Conservation (phyloP, 352 stramenopile species). For the Saprolegnia parasitica region DNA sequence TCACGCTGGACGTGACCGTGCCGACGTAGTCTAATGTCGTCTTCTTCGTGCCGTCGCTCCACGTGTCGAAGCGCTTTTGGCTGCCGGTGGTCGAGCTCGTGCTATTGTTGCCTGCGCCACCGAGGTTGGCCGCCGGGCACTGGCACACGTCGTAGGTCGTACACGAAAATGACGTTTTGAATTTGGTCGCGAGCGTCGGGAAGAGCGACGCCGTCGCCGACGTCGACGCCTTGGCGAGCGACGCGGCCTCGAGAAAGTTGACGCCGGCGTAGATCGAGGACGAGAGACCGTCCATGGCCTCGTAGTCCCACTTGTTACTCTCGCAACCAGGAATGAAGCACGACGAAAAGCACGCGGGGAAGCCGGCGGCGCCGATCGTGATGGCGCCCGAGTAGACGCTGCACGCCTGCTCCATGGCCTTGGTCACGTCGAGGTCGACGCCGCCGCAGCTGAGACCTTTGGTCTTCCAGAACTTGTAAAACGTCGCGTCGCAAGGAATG, state of each 20-base stretch:
- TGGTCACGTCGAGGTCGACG: constrained; percentile 43
- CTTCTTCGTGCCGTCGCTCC: constrained; percentile 20
- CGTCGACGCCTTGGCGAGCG: not conserved
- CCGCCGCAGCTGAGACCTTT: constrained; percentile 58
- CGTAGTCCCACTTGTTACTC: constrained; percentile 56
- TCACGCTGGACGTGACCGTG: constrained; percentile 20
- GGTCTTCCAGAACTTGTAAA: constrained; percentile 73
- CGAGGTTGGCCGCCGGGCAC: constrained; percentile 22
- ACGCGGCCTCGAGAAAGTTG: constrained; percentile 8
- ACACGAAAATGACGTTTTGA: not conserved
- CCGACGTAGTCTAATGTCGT: constrained; percentile 20
- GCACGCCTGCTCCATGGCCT: constrained; percentile 50
- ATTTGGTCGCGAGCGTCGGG: not conserved
- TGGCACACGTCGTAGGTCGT: constrained; percentile 7
- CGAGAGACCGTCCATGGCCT: constrained; percentile 50
- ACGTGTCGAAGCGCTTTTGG: not conserved
- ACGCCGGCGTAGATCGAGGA: constrained; percentile 58
- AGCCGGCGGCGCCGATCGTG: constrained; percentile 38
- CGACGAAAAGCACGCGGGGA: constrained; percentile 62
- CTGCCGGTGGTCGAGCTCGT: not conserved
- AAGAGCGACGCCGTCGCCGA: not conserved
- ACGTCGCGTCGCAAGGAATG: constrained; percentile 66
- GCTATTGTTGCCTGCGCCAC: not conserved
- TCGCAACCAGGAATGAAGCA: constrained; percentile 71
- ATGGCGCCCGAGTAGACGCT: constrained; percentile 75